phyloP scores from a whole-genome alignment of 805 yeast species.

The Wickerhamomyces rabaulensis region DNA sequence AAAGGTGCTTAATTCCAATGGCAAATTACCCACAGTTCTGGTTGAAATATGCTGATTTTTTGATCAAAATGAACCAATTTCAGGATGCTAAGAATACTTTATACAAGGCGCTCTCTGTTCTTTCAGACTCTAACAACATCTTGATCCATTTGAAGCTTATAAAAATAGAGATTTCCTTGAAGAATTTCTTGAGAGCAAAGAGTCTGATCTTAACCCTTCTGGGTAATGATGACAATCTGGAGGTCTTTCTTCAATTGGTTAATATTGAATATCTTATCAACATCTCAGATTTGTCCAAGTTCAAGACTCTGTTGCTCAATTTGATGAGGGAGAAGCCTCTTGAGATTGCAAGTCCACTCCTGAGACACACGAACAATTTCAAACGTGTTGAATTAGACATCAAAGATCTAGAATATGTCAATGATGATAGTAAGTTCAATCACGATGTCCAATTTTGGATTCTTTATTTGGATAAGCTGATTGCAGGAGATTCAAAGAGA shows the following conservation, averaged over 20 bases:
- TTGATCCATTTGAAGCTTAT: conserved; percentile 33
- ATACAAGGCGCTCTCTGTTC: conserved; percentile 28
- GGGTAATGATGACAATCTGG: conserved; percentile 28
- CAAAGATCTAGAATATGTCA: not conserved
- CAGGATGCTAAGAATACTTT: conserved; percentile 35
- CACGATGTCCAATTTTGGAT: conserved; percentile 1
- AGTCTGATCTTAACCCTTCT: conserved; percentile 14
- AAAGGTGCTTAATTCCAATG: conserved; percentile 42
- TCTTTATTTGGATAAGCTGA: not conserved
- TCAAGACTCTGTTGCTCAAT: not conserved
- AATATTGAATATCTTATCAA: conserved; percentile 32
- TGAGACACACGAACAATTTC: not conserved
- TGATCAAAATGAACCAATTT: conserved; percentile 25
- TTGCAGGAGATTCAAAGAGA: not conserved
- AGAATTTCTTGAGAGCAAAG: conserved; percentile 32
- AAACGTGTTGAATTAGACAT: not conserved
- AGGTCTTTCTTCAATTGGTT: conserved; percentile 36
- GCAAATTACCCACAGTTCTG: conserved; percentile 43
- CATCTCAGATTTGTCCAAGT: not conserved
- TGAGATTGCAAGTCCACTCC: not conserved
- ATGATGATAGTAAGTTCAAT: not conserved
- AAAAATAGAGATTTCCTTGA: conserved; percentile 38
- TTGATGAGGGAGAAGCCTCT: not conserved
- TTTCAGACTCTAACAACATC: conserved; percentile 19
- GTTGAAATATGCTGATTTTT: conserved; percentile 44